Percentiles rank a stretch among this genome's conserved stretches.
phyloP scores from a whole-genome alignment of 2,329 filamentous ascomycete species.

The Trichophyton mentagrophytes region DNA sequence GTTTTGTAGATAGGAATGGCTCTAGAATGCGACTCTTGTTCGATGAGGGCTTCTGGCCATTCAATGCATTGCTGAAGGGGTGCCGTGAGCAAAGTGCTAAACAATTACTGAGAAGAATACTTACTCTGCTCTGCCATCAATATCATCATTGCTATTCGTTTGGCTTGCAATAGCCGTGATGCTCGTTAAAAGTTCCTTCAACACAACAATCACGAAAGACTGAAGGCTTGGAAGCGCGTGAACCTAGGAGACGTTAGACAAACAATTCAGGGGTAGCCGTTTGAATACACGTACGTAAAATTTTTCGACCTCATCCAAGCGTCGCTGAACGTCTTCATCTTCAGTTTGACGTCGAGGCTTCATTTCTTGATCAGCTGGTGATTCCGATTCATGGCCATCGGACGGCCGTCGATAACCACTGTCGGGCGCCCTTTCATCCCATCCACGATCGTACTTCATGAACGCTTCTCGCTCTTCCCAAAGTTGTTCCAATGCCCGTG shows the following conservation, averaged over 20 bases:
- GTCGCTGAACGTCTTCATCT: conserved; percentile 34
- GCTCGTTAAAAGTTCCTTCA: conserved; percentile 77
- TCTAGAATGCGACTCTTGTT: not conserved
- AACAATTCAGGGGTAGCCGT: not conserved
- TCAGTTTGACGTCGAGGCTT: conserved; percentile 21
- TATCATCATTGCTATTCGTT: conserved; percentile 33
- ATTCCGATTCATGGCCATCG: conserved; percentile 13
- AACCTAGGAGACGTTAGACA: conserved; percentile 29
- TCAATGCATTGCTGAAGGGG: not conserved
- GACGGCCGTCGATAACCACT: conserved; percentile 25
- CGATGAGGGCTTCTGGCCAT: not conserved
- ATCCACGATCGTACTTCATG: conserved; percentile 83
- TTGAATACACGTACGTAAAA: conserved; percentile 61
- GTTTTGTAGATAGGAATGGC: conserved; percentile 42
- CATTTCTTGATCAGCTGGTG: conserved; percentile 8
- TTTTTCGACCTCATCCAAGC: conserved; percentile 60
- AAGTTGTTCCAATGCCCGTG: conserved; percentile 76
- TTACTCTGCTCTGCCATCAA: conserved; percentile 35
- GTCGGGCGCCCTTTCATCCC: conserved; percentile 45
- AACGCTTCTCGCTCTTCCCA: conserved; percentile 91
- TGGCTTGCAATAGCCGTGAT: conserved; percentile 66
- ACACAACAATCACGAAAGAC: conserved; percentile 80
- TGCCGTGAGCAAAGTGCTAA: not conserved
- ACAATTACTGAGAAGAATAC: conserved; percentile 19
- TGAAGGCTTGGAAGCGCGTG: conserved; percentile 73